A percentile compares a stretch with the other conserved stretches of the same genome.
phyloP scores from a whole-genome alignment of 352 stramenopile species.

The Phytophthora fragariaefolia region DNA sequence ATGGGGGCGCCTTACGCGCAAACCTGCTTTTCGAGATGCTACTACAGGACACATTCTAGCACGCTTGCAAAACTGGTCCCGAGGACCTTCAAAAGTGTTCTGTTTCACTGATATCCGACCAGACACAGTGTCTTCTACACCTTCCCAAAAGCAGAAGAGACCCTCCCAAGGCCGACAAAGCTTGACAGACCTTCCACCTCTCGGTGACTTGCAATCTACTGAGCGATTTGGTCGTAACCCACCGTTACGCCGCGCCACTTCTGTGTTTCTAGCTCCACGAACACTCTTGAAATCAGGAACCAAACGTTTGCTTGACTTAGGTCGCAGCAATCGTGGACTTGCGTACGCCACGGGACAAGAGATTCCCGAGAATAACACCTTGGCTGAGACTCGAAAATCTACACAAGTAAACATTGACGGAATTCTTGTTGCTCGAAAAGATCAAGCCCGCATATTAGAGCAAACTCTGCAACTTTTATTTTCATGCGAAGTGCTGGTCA shows the following conservation, averaged over 20 bases:
- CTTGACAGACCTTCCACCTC: conserved; percentile 21
- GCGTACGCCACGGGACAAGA: background rate
- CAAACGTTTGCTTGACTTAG: conserved; percentile 35
- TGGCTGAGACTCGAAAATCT: conserved; percentile 2
- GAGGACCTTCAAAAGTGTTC: conserved; percentile 25
- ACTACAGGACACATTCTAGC: no score
- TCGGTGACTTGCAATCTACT: conserved; percentile 11
- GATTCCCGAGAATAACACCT: background rate
- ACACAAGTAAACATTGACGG: conserved; percentile 38
- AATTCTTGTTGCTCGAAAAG: conserved; percentile 35
- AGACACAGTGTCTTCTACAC: background rate
- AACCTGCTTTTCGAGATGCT: background rate
- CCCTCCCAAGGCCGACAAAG: conserved; percentile 4
- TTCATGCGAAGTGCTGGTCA: conserved; percentile 41
- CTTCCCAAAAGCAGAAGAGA: conserved; percentile 6
- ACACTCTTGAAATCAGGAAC: conserved; percentile 27
- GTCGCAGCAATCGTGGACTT: conserved; percentile 9
- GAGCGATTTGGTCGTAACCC: conserved; percentile 7
- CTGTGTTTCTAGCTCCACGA: conserved; percentile 34
- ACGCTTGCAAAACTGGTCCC: conserved; percentile 20
- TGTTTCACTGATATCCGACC: conserved; percentile 23
- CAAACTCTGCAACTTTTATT: conserved; percentile 44
- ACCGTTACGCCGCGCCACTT: conserved; percentile 12
- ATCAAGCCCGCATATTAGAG: conserved; percentile 39
- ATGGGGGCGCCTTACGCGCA: background rate